Evolutionary conservation across 2,329 filamentous ascomycete species (phyloP).

Genomic region (Colletotrichum musicola): DNA sequence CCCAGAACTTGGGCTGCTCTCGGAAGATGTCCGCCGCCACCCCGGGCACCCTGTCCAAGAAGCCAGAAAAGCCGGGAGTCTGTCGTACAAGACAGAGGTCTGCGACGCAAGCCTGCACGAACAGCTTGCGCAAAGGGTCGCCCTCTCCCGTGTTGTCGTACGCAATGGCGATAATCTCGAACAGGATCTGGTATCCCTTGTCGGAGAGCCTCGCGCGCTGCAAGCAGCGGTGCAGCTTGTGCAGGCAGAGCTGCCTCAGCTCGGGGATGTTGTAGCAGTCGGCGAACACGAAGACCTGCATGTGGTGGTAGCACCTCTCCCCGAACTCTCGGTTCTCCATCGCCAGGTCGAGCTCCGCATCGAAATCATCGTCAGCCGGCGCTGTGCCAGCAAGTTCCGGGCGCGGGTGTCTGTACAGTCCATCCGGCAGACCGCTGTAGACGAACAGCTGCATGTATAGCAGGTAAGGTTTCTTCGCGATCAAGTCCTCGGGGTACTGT

Average conservation of each 20-base stretch:
- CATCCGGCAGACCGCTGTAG: background rate
- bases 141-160: conserved; percentile 12
- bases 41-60: background rate
- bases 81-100: background rate
- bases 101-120: background rate
- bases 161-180: background rate
- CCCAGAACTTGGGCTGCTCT: conserved; percentile 14
- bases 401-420: background rate
- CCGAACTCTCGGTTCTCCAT: background rate
- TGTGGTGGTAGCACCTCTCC: background rate
- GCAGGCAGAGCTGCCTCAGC: background rate
- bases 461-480: background rate
- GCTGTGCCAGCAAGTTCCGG: no score
- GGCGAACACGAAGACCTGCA: conserved; percentile 16
- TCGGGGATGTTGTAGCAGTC: conserved; percentile 5
- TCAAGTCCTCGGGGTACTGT: background rate
- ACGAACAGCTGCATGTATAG: conserved; percentile 2
- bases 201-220: background rate
- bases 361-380: background rate
- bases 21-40: background rate
- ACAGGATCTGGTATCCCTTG: background rate
- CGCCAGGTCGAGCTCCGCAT: background rate
- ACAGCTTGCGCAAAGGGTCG: conserved; percentile 2
- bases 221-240: background rate
- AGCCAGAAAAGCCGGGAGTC: background rate